These are phyloP conservation scores for Fagopyrum homotropicum DNA, from an alignment of 148 eudicot genomes.

Conservation along the genomic window DNA sequence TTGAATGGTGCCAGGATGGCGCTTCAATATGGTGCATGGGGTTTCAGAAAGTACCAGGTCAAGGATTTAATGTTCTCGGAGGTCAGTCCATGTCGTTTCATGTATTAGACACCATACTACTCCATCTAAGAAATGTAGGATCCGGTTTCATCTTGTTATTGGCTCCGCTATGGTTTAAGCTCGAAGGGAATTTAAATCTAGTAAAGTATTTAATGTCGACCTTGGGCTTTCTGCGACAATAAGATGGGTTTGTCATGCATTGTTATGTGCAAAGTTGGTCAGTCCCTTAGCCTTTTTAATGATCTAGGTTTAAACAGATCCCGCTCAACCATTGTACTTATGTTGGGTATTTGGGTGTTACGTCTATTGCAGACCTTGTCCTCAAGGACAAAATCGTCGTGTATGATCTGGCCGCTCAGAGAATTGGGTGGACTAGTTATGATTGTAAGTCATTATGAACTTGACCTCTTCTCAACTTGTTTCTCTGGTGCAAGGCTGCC, in stretches of 20 bases:
- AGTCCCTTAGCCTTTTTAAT: neutral
- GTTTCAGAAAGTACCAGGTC: slow-evolving; percentile 12
- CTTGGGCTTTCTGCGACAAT: neutral
- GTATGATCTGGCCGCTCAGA: slow-evolving; percentile 2
- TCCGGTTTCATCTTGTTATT: neutral
- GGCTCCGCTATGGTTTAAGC: neutral
- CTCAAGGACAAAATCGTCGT: slow-evolving; percentile 10
- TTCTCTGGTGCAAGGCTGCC: neutral
- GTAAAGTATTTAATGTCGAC: neutral
- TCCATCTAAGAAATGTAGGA: neutral
- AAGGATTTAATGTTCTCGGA: slow-evolving; percentile 12
- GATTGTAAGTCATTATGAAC: neutral
- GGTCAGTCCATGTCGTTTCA: neutral
- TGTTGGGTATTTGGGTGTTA: neutral
- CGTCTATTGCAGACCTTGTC: neutral
- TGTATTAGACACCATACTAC: neutral
- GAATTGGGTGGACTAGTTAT: slow-evolving; percentile 8
- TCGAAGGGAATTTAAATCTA: neutral
- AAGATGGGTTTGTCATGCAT: neutral
- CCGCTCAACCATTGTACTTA: neutral
- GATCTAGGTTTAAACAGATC: neutral
- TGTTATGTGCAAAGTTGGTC: neutral
- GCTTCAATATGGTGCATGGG: slow-evolving; percentile 5
- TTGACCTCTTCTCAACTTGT: neutral
- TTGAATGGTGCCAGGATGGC: slow-evolving; percentile 3